Conservation (phyloP, 495 filamentous ascomycete species). For the Xylaria grammica region DNA sequence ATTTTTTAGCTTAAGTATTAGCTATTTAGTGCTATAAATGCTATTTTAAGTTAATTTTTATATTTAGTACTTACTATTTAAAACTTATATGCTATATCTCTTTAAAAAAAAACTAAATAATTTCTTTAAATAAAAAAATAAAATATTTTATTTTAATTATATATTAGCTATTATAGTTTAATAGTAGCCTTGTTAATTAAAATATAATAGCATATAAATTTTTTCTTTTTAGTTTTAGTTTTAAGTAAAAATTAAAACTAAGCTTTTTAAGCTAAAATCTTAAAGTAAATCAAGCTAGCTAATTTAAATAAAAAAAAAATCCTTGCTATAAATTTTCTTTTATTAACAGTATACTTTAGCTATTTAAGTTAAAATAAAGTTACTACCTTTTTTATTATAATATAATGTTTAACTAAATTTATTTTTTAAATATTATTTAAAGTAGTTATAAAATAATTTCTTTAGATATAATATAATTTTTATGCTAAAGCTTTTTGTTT, state of each 20-base stretch:
- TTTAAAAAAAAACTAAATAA: slow-evolving; percentile 5
- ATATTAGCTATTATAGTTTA: slow-evolving; percentile 14
- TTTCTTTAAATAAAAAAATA: slow-evolving; percentile 2
- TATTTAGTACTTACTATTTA: background rate
- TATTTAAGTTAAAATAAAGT: background rate
- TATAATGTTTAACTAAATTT: background rate
- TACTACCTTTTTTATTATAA: background rate
- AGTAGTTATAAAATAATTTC: too few species aligned
- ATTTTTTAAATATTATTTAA: background rate
- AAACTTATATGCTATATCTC: background rate
- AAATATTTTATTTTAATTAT: slow-evolving; percentile 1
- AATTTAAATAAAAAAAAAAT: slow-evolving; percentile 1
- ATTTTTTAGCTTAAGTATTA: too few species aligned
- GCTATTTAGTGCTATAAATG: too few species aligned
- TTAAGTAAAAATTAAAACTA: background rate
- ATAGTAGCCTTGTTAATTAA: slow-evolving; percentile 9
- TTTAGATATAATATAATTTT: too few species aligned
- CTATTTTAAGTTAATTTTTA: too few species aligned
- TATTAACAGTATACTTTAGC: background rate
- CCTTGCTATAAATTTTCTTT: background rate
- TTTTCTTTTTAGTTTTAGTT: background rate
- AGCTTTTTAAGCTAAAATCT: background rate
- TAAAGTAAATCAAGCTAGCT: too few species aligned
- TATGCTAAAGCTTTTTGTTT: too few species aligned
- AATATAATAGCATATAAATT: slow-evolving; percentile 6